Conservation (phyloP, 2,329 filamentous ascomycete species). For the Tolypocladium pustulatum region DNA sequence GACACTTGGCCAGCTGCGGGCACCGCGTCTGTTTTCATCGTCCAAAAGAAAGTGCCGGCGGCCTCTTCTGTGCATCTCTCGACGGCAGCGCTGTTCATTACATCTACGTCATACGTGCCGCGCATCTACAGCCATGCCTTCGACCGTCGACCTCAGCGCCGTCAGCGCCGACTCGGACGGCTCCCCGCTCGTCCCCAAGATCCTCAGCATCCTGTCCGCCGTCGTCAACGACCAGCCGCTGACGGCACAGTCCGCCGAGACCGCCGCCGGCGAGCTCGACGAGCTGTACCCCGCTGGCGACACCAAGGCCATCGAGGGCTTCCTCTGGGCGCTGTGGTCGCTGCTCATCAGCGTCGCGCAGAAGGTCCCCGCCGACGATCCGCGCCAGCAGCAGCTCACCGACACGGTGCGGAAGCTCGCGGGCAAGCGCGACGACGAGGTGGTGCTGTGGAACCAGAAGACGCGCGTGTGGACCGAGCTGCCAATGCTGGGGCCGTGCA, state of each 20-base stretch:
- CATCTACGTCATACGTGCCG: not conserved
- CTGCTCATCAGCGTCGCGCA: conserved; percentile 13
- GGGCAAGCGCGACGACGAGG: conserved; percentile 9
- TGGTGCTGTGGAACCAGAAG: conserved; percentile 16
- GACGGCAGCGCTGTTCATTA: not conserved
- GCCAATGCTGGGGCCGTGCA: conserved; percentile 17
- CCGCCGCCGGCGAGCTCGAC: conserved; percentile 14
- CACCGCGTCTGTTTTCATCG: not conserved
- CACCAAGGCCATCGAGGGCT: conserved; percentile 11
- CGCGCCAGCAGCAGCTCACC: conserved; percentile 13
- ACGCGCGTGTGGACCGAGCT: conserved; percentile 17
- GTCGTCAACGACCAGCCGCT: conserved; percentile 10
- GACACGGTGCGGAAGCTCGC: conserved; percentile 11
- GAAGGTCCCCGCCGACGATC: conserved; percentile 15
- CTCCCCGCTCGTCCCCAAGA: not conserved
- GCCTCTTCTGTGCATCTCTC: not conserved
- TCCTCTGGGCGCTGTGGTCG: conserved; percentile 19
- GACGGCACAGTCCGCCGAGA: conserved; percentile 8
- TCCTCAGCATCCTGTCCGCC: conserved; percentile 13
- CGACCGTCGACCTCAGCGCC: not conserved
- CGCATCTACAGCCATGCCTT: not conserved
- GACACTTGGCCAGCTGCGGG: not conserved
- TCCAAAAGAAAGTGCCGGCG: not conserved
- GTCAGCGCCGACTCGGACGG: not conserved
- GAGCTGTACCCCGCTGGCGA: conserved; percentile 10